Base-by-base conservation (phyloP, 148 eudicot species). In the Nepenthes gracilis region DNA sequence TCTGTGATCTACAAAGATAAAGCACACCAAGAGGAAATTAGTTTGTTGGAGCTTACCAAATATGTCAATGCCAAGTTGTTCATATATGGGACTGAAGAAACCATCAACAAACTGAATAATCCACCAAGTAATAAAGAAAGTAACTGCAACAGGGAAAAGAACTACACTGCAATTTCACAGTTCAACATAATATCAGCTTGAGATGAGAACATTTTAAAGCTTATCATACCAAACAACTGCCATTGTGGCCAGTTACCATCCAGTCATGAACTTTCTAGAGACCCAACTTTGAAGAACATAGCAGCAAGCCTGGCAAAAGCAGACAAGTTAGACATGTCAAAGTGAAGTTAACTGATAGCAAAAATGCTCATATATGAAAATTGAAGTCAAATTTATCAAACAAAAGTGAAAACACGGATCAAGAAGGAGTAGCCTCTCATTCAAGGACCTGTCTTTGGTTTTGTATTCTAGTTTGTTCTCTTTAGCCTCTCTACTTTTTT, bases 11-110 rank as follows among this genome's bases (percentile, higher is more conserved):
- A 40, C 45, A 4, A 4, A 4, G 8, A 40, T 40, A 40, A 40
- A 4, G 45, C 6, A 4, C 45, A 40, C 4, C 8, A 40, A 3
- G 4, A 40, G 45, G 8, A 40, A 23, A 23, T 23, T 23, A 23
- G 23, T 23, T 23, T 23, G 23, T 23, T 23, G 23, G 45, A 40
- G 8, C 45, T 59, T 70, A 83, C 87, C 87, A 64, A 83, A 80
- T 64, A 83, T 77, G 38, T 83, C 82, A 61, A 83, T 67, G 62
- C 87, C 87, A 34, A 83, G 77, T 52, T 71, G 76, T 57, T 73
- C 84, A 68, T 83, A 83, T n/a, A 83, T 65, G 54, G 87, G 87
- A 77, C 87, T 83, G 74, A 83, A 83, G 82, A 83, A 83, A 60
- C 87, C 84, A 58, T 83, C 87, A 55, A 83, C 87, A 72, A 83